phyloP scores from a whole-genome alignment of 495 filamentous ascomycete genomes.

The Peziza echinospora region DNA sequence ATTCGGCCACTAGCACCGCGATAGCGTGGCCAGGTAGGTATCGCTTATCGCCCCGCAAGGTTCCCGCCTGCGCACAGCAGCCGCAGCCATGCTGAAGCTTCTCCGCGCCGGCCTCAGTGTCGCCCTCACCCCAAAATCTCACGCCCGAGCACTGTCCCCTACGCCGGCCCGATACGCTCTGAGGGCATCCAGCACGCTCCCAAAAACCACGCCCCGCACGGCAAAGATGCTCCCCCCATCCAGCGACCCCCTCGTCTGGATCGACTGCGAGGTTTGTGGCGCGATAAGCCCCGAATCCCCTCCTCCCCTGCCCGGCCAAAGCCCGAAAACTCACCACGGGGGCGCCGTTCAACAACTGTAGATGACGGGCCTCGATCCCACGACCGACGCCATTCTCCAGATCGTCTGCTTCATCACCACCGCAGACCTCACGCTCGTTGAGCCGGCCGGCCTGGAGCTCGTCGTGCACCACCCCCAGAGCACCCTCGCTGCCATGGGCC shows the following conservation, averaged over 20 bases:
- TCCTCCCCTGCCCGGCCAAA: background rate
- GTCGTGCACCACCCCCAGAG: conserved; percentile 55
- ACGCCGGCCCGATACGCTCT: too few species aligned
- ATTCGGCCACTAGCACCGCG: too few species aligned
- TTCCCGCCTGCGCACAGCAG: too few species aligned
- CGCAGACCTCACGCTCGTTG: conserved; percentile 49
- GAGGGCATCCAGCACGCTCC: too few species aligned
- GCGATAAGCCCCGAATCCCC: too few species aligned
- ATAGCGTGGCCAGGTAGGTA: too few species aligned
- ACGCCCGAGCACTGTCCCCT: too few species aligned
- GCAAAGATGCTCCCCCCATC: conserved; percentile 2
- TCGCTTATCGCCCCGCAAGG: too few species aligned
- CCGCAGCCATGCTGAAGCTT: too few species aligned
- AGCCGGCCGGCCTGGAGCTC: conserved; percentile 54
- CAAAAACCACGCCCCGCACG: background rate
- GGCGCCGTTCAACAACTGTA: conserved; percentile 20
- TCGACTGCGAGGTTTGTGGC: conserved; percentile 65
- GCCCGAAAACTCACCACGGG: conserved; percentile 1
- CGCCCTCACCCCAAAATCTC: background rate
- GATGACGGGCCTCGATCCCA: conserved; percentile 84
- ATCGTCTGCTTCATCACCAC: conserved; percentile 89
- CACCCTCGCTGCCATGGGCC: conserved; percentile 52
- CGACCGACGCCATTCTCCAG: conserved; percentile 66
- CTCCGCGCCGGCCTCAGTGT: too few species aligned
- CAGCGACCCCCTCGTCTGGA: conserved; percentile 44